Conservation (phyloP, 2,329 filamentous ascomycete species). For the Phyllosticta ampelicida region DNA sequence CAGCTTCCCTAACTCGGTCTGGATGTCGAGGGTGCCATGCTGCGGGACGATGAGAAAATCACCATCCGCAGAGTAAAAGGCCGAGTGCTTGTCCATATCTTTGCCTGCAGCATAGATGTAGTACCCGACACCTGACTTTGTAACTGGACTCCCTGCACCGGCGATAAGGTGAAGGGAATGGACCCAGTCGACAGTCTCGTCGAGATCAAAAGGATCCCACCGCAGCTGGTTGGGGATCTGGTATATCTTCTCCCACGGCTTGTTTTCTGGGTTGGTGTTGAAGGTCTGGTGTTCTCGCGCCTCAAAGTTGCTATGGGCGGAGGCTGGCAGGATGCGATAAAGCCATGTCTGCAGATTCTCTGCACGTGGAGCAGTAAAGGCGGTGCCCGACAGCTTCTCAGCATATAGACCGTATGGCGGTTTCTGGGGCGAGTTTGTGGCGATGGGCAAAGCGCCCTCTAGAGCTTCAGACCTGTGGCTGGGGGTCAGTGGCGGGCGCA, state of each 20-base stretch:
- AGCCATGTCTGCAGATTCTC: conserved; percentile 50
- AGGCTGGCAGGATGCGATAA: conserved; percentile 46
- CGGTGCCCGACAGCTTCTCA: conserved; percentile 55
- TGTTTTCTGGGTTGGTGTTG: conserved; percentile 40
- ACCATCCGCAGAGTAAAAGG: conserved; percentile 73
- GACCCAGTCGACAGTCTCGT: conserved; percentile 58
- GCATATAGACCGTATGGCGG: conserved; percentile 69
- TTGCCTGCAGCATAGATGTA: conserved; percentile 70
- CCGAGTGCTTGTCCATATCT: conserved; percentile 62
- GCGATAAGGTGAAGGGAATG: conserved; percentile 61
- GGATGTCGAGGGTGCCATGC: conserved; percentile 53
- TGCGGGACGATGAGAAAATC: conserved; percentile 58
- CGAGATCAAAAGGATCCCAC: conserved; percentile 69
- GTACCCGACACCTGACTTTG: conserved; percentile 70
- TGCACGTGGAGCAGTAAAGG: conserved; percentile 47
- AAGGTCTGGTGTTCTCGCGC: conserved; percentile 38
- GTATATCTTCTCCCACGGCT: conserved; percentile 48
- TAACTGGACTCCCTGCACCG: conserved; percentile 66
- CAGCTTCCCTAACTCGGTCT: conserved; percentile 55
- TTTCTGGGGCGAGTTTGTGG: conserved; percentile 73
- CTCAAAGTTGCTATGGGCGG: conserved; percentile 47
- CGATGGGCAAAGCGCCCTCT: conserved; percentile 61
- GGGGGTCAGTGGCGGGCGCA: background rate
- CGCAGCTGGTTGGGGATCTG: conserved; percentile 72
- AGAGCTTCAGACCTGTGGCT: conserved; percentile 59